Percentiles rank a stretch among this genome's conserved stretches.
Evolutionary conservation across 2,329 filamentous ascomycete genomes (phyloP).

Genomic region (Penicillium sp.): DNA sequence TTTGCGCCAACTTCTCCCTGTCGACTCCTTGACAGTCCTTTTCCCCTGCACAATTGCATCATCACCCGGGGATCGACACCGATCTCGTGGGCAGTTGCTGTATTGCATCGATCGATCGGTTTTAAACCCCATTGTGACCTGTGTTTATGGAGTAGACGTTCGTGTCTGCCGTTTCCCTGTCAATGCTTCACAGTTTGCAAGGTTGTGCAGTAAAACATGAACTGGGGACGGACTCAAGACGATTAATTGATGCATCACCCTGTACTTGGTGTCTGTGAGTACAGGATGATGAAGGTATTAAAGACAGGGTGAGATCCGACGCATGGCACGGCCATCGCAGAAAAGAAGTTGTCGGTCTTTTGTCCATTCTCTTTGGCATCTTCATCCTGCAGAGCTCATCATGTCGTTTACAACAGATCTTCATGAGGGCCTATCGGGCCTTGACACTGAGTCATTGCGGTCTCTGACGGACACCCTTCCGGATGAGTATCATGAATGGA

Average conservation of each 20-base stretch:
- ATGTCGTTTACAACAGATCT: slow-evolving; percentile 26
- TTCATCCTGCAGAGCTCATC: not conserved
- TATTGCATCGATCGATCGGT: slow-evolving; percentile 31
- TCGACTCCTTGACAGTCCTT: slow-evolving; percentile 12
- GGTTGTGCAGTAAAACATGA: slow-evolving; percentile 6
- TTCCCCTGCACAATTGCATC: slow-evolving; percentile 30
- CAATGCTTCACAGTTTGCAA: slow-evolving; percentile 13
- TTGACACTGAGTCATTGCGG: slow-evolving; percentile 29
- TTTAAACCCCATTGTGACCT: slow-evolving; percentile 25
- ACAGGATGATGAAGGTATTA: slow-evolving; percentile 17
- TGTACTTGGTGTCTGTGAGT: slow-evolving; percentile 2
- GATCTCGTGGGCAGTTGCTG: slow-evolving; percentile 24
- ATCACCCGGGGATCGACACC: slow-evolving; percentile 15
- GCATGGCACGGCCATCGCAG: no score
- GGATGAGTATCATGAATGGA: slow-evolving; percentile 35
- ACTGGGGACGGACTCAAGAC: slow-evolving; percentile 9
- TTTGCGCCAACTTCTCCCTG: slow-evolving; percentile 13
- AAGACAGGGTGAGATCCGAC: slow-evolving; percentile 15
- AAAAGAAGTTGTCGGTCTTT: not conserved
- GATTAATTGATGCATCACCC: slow-evolving; percentile 33
- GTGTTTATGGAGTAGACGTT: slow-evolving; percentile 12
- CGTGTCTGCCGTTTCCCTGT: slow-evolving; percentile 9
- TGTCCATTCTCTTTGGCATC: not conserved
- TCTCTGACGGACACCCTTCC: slow-evolving; percentile 25
- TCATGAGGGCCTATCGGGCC: slow-evolving; percentile 20